Evolutionary conservation across 352 stramenopile genomes (phyloP), one percentile per base, ranked within the genome.

Genomic region (Phytophthora quininea): DNA sequence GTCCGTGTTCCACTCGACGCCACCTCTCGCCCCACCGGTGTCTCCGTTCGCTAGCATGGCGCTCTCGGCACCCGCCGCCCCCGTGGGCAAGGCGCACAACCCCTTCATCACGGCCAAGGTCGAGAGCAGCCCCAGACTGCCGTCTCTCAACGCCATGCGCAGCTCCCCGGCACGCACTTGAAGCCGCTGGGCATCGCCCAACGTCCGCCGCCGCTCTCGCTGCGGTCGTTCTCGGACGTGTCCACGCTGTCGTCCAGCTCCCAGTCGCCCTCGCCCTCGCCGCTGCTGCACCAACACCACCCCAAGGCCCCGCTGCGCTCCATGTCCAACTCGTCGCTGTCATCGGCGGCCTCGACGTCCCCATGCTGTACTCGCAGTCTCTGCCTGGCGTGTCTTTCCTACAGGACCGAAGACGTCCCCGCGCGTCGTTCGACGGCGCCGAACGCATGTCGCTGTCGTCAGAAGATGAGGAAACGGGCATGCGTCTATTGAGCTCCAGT

Each of bases 41-140:
- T 93, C 85, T 2, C 85, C 85, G 6, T 93, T 93, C 29, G 85
- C 85, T 1, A 81, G 80, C 6, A 76, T 93, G 66, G 85, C 85
- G 4, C 76, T 93, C 12, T 93, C 85, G 27, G 85, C 85, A 5
- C 85, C 85, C 0, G 68, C 77, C 30, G 83, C 81, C 31, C 75
- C 82, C n/a, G 73, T 75, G 24, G 19, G 67, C 29, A 84, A 86
- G 56, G 63, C 72, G 3, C 77, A 79, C 24, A 92, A 92, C 61
- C 84, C 84, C 37, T 93, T 93, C 50, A 49, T 77, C 29, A 78
- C 54, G 52, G 74, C 61, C 58, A 88, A 73, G 30, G 58, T 88
- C n/a, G 85, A 92, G 54, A 87, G 70, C 43, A 90, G 79, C 54
- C 82, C 83, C 38, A 76, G 83, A 2, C 71, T 93, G 9, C 85